Base-by-base conservation (phyloP, 1,139 yeast genomes). In the Protomyces lactucae-debilis region DNA sequence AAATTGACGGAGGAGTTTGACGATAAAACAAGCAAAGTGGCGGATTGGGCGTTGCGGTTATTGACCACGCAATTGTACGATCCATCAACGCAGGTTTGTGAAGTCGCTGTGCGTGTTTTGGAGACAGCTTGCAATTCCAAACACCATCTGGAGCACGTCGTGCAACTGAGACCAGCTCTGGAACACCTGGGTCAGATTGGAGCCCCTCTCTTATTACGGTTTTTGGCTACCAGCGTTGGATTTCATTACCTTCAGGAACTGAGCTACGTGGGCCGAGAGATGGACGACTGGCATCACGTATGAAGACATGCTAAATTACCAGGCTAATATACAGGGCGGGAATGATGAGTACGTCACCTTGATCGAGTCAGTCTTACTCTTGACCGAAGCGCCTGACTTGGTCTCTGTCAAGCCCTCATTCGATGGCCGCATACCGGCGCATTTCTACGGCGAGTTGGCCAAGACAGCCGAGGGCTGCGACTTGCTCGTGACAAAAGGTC, bases 401-500 rank as follows among this genome's bases (percentile, higher is more conserved):
- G 18, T n/a, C 14, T 10, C 35, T 16, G 21, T 1, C 21, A 14
- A 40, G 4, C 18, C 23, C 8, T 23, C 18, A 18, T 12, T 28
- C 12, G 53, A 48, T 46, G 59, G 56, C 21, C 23, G 39, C 8
- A 53, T 64, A n/a, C 90, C 92, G 1, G 76, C 83, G 14, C 90
- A 89, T 72, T 88, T 92, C 71, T 89, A 89, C 73, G 89, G 90
- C 55, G 88, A 86, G 70, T 76, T 92, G 57, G 86, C 91, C 0
- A 82, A 86, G 63, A 89, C 97, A 0, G 88, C 84, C 67, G 95
- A 88, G 67, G 98, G 98, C 0, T 80, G 88, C 61, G 76, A 77
- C 43, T 70, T 83, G 45, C 72, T 85, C 12, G 75, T 78, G 35
- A 73, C 78, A 48, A 78, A 79, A 48, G 85, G 85, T 18, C 80